Evolutionary conservation across 2,329 filamentous ascomycete genomes (phyloP).

Genomic region (Fusarium irregulare): DNA sequence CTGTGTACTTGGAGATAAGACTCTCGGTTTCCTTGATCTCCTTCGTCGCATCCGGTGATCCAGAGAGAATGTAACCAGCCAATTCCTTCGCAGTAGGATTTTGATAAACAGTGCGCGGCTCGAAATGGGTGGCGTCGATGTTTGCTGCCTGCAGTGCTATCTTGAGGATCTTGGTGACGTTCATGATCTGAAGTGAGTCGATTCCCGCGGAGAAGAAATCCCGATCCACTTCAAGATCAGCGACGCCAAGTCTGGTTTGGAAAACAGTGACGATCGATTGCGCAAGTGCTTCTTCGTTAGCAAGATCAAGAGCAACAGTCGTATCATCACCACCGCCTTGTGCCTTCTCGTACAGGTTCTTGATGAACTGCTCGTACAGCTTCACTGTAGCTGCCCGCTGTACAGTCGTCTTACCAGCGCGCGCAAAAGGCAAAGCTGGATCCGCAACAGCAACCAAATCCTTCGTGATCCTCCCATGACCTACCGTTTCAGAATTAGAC

Average conservation of each 20-base stretch:
- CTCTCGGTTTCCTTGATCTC: background rate
- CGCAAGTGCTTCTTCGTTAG: fast-evolving
- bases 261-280: background rate
- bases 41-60: fast-evolving
- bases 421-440: background rate
- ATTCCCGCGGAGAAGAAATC: conserved; percentile 4
- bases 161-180: background rate
- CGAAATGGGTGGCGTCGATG: fast-evolving
- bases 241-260: background rate
- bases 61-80: background rate
- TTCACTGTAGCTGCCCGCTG: background rate
- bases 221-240: fast-evolving
- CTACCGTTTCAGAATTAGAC: background rate
- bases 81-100: background rate
- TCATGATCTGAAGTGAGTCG: conserved; percentile 3
- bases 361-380: background rate
- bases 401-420: background rate
- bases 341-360: background rate
- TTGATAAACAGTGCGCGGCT: background rate
- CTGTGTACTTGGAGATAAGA: background rate
- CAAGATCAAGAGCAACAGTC: background rate
- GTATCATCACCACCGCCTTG: background rate
- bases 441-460: background rate
- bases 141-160: fast-evolving
- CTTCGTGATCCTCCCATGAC: background rate